These are phyloP conservation scores for Aspergillus latus DNA, from an alignment of 2,329 filamentous ascomycete genomes.

Conservation along the genomic window DNA sequence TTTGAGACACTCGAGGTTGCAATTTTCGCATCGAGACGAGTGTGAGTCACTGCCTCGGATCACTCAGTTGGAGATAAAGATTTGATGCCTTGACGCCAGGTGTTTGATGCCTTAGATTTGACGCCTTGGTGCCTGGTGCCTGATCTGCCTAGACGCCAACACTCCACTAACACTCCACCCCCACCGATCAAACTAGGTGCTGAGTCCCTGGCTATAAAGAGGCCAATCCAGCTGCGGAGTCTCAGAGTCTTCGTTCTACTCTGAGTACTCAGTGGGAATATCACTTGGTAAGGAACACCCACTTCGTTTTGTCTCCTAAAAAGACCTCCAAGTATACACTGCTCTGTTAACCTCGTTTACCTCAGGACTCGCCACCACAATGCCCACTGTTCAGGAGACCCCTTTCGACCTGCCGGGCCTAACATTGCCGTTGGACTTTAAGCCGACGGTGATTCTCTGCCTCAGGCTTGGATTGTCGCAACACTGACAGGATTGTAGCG, in stretches of 20 bases:
- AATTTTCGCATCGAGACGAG: not conserved
- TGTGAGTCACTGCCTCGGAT: not conserved
- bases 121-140: not conserved
- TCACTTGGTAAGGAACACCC: too few species aligned
- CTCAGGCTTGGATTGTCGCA: too few species aligned
- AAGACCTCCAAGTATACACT: too few species aligned
- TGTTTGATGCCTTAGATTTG: not conserved
- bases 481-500: too few species aligned
- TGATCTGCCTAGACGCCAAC: not conserved
- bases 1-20: not conserved
- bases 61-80: not conserved
- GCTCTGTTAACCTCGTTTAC: too few species aligned
- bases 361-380: not conserved
- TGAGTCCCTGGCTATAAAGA: not conserved
- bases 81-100: not conserved
- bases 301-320: too few species aligned
- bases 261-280: too few species aligned
- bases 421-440: not conserved
- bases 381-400: not conserved
- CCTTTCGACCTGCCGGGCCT: not conserved
- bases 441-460: not conserved
- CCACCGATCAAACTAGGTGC: not conserved
- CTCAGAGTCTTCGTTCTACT: too few species aligned
- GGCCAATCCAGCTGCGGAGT: too few species aligned
- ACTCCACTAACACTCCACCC: not conserved